Base-by-base conservation (phyloP, 805 yeast genomes). In the Kodamaea hsintzibuensis region DNA sequence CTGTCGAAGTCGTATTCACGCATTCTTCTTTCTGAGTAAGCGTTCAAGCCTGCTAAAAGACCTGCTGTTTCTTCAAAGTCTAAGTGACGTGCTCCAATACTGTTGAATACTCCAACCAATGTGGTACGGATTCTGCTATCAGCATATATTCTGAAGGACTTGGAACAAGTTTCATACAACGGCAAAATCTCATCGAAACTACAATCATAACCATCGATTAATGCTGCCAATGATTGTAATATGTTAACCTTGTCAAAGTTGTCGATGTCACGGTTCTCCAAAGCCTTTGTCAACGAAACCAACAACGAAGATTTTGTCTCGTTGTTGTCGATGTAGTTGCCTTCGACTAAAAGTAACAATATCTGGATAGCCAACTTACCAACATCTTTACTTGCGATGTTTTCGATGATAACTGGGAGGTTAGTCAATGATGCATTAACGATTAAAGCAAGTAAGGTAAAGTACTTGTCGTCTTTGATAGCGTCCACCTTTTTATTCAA, bases 1-100 rank as follows among this genome's bases (percentile, higher is more conserved):
- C 81, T 80, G 55, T 85, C 93, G 67, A 86, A 93, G 69, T 95
- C 96, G 43, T 88, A 85, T 58, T 88, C 91, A 33, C 83, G 85
- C 53, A 91, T 71, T 51, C 89, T 78, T 37, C 71, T 81, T 1
- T 66, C 64, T 0, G 91, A 82, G 62, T 76, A 89, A 0, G 97
- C 76, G 64, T 95, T 92, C 56, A 93, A 72, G 39, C 84, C 91
- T 1, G 70, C 70, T 12, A 90, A 64, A n/a, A 91, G 66, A 0
- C 63, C 61, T 1, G 86, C 81, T 25, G 86, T 82, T 16, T 55
- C 55, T 6, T 70, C 65, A 14, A 70, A 61, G 1, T 74, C 76
- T 0, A 64, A 60, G 52, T 82, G 81, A 51, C 79, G 80, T 1
- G 62, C 64, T 16, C 91, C 90, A 50, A 93, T 75, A 17, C 82